Evolutionary conservation across 1,284 basidiomycete genomes (phyloP), one percentile per base, ranked within the genome.

Genomic region (Hemileia vastatrix): DNA sequence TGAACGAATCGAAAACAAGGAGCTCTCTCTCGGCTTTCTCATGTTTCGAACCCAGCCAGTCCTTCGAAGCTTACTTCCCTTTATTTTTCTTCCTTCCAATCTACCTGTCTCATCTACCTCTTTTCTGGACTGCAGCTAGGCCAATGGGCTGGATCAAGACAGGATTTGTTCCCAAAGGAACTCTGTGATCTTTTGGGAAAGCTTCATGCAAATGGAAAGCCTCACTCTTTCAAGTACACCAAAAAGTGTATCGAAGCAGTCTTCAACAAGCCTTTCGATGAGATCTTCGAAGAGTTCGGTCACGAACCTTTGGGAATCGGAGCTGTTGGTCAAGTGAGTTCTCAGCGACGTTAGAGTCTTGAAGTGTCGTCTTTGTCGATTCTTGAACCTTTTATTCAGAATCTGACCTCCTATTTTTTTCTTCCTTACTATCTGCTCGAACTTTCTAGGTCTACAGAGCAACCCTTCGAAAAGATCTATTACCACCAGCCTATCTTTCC

Each of bases 71-170:
- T n/a, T n/a, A n/a, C n/a, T n/a, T n/a, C 27, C 27, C 27, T 27
- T 27, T 27, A 27, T 27, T 27, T 27, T 27, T 27, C 27, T 27
- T 27, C 27, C 27, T 27, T 27, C 27, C 27, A 27, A 27, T 27
- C 27, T 27, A 27, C 27, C 27, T 27, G 27, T 27, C n/a, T n/a
- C n/a, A n/a, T n/a, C n/a, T n/a, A n/a, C n/a, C n/a, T n/a, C n/a
- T n/a, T n/a, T n/a, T n/a, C 27, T 27, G 3, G 27, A 1, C 24
- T 54, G 6, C 71, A 92, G 88, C 83, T 98, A 56, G 90, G 90
- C 1, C 95, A 99, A 82, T 99, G 95, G 95, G 95, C 95, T 1
- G 95, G 88, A 4, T 93, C 92, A 27, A 83, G 95, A 57, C 86
- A 87, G 52, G 95, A 99, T 76, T 79, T 99, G 4, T 98, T 99